Base-by-base conservation (phyloP, 129 eudicot genomes). In the Heracleum sosnowskyi region DNA sequence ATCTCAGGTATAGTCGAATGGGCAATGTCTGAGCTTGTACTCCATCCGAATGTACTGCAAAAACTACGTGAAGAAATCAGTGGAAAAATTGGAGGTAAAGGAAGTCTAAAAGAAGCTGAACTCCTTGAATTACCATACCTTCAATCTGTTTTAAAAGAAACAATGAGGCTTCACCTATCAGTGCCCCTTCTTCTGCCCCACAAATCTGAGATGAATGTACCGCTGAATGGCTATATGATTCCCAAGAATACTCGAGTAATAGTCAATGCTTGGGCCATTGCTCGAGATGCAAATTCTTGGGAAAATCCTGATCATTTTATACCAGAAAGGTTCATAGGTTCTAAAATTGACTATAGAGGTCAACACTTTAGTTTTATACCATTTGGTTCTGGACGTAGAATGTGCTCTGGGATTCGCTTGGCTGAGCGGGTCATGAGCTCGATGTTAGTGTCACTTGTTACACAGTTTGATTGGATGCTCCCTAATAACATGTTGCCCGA, bases 151-250 rank as follows among this genome's bases (percentile, higher is more conserved):
- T 36, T 69, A 8, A 69, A 35, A 69, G 74, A 69, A 35, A 69
- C 74, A 33, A 35, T 36, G 74, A 35, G 74, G 29, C 42, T 69
- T 35, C 74, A 69, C 45, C 13, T 69, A 16, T 7, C 40, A 22
- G 74, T 16, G 29, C 74, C 74, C 17, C 74, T 69, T 69, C 74
- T 69, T 36, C n/a, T 69, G 74, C 74, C 74, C 28, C 74, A 69
- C 13, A 69, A 69, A 36, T 20, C 74, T 2, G 74, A 36, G 12
- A 35, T 20, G 2, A 35, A 66, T 2, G 72, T 66, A 33, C 16
- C 15, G 39, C 72, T 33, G 2, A 36, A 36, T 69, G 74, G 74
- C 1, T 69, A 69, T 39, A 16, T 18, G 74, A 69, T 69, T 22
- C 74, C 46, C 28, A 69, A 36, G 22, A 34, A 69, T 69, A 69